Evolutionary conservation across 2,329 filamentous ascomycete genomes (phyloP), one percentile per base, ranked within the genome.

Genomic region (Fusarium floridanum): DNA sequence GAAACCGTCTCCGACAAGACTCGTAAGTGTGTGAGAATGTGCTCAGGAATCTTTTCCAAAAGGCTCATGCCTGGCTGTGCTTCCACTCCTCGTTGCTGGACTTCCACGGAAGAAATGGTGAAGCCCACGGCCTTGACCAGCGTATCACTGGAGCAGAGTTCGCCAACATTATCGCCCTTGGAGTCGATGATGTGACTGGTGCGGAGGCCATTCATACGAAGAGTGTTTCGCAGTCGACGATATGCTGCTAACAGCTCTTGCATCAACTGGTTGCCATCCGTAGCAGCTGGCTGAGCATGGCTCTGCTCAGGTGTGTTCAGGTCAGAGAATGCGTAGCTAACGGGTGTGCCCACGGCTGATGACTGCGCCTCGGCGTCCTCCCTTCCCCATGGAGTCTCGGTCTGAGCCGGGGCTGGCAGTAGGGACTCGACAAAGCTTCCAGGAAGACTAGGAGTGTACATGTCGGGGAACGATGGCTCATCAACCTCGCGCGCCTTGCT

Each of bases 41-140:
- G 92, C 66, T 96, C 93, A 0, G 97, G 92, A 61, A 98, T 93
- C 78, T 92, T 95, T 75, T 96, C 93, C 22, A 98, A 83, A 55
- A 98, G 85, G 6, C 93, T 96, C 82, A 91, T 88, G 64, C 94
- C 92, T 56, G 90, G 89, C 73, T 93, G 90, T 24, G 91, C 91
- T 76, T 94, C 93, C 5, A 95, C 87, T 8, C 97, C 97, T 77
- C 97, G 93, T 81, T 98, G 95, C 73, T 95, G 92, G 74, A 98
- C 98, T 83, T 99, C 97, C 5, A 94, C 91, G 0, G 95, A 92
- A 10, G 95, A 92, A 68, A 99, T 95, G 0, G 95, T 96, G 80
- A 92, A 95, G 2, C 94, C 96, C 16, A 98, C 91, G 2, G 91
- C 86, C 67, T 88, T 87, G 16, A 91, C 89, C 12, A 95, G 82